These are phyloP conservation scores for Fusarium torulosum DNA, from an alignment of 2,329 filamentous ascomycete genomes.

Conservation along the genomic window DNA sequence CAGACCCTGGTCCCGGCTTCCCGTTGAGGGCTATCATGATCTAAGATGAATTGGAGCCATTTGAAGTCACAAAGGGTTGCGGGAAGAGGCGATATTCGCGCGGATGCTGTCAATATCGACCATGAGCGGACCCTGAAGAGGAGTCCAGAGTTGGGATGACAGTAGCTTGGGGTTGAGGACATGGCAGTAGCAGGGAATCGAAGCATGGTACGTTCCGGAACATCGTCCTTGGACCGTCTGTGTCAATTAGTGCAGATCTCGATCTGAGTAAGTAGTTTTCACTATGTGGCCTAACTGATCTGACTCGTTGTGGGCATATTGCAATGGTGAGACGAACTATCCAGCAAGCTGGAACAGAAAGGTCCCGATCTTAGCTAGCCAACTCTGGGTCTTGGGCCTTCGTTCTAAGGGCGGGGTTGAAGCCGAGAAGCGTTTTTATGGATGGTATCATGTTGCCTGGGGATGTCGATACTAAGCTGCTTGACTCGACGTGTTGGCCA, in stretches of 20 bases:
- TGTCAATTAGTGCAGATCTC: constrained; percentile 48
- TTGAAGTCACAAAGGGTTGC: constrained; percentile 31
- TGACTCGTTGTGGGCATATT: constrained; percentile 46
- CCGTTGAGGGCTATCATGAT: constrained; percentile 30
- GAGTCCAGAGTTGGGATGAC: constrained; percentile 41
- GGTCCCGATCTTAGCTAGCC: constrained; percentile 34
- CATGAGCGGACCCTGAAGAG: constrained; percentile 19
- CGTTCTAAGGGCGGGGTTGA: constrained; percentile 26
- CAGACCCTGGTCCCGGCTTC: constrained; percentile 33
- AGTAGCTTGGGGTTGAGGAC: not conserved
- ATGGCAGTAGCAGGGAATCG: constrained; percentile 42
- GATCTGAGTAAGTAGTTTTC: constrained; percentile 42
- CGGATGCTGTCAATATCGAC: constrained; percentile 22
- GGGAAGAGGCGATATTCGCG: constrained; percentile 12
- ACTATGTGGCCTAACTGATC: constrained; percentile 41
- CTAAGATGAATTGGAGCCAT: constrained; percentile 34
- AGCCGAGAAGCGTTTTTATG: constrained; percentile 10
- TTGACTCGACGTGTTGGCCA: constrained; percentile 37
- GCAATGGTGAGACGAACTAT: constrained; percentile 40
- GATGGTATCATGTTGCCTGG: constrained; percentile 17
- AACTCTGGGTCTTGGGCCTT: constrained; percentile 26
- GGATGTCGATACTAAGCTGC: constrained; percentile 25
- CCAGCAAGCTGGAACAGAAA: constrained; percentile 37
- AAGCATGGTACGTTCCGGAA: constrained; percentile 32
- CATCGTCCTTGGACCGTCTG: constrained; percentile 36